Base-by-base conservation (phyloP, 225 moss, liverwort and hornwort genomes). In the Takakia lepidozioides region DNA sequence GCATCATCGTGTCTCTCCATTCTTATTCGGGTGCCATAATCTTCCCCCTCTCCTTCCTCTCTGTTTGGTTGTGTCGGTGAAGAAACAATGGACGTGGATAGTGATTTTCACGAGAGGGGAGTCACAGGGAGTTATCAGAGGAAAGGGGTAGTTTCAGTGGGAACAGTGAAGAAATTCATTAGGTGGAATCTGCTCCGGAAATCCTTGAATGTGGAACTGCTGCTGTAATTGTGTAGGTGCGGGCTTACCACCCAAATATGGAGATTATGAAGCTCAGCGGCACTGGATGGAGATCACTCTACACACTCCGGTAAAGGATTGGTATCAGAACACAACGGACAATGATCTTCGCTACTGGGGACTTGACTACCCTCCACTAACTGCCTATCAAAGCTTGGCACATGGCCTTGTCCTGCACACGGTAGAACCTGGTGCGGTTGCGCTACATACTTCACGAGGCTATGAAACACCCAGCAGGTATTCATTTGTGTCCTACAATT, bases 271-370 rank as follows among this genome's bases (percentile, higher is more conserved):
- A 76, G 98, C 91, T 43, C 98, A 98, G 66, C 76, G 95, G 51
- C 95, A 98, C 54, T 98, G 95, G 95, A 98, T 98, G 95, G 95
- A 98, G 64, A 83, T 98, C 29, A 85, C 95, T 18, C 25, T 85
- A n/a, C 87, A 98, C 35, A 90, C 80, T 50, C 90, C 95, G 19
- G 75, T 81, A 3, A 68, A 35, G 46, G 75, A 90, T 24, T 98
- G 95, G 95, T 98, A 98, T 49, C 53, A 54, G 51, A 83, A 85
- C 19, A 87, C 98, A 6, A 77, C 78, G 10, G 72, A 81, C 27
- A 98, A 98, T 63, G 82, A 98, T 72, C 75, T 98, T 47, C 63
- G 73, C 2, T 85, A 85, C 60, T 98, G 98, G 98, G 98, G 91
- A 30, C 67, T 98, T 25, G 91, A 98, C 70, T 91, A 98, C 29